phyloP scores from a whole-genome alignment of 2,329 filamentous ascomycete species.

The Emericellopsis atlantica region DNA sequence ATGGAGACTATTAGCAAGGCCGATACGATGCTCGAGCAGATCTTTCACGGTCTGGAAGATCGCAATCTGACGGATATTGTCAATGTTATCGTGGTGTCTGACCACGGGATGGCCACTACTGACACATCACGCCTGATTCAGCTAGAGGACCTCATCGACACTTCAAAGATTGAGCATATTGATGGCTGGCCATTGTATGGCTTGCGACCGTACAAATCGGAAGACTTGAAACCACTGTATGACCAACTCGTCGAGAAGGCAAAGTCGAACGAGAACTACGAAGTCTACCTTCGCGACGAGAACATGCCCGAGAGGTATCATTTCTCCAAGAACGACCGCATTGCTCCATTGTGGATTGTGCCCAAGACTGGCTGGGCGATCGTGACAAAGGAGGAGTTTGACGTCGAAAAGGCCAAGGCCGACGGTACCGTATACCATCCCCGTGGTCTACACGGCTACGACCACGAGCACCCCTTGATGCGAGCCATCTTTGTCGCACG shows the following conservation, averaged over 20 bases:
- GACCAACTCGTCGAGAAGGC: conserved; percentile 43
- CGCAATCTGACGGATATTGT: conserved; percentile 83
- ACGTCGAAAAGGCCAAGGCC: conserved; percentile 51
- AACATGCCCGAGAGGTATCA: conserved; percentile 92
- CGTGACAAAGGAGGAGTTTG: conserved; percentile 66
- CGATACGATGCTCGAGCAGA: conserved; percentile 66
- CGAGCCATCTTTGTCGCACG: conserved; percentile 86
- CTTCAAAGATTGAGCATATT: conserved; percentile 62
- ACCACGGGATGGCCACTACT: conserved; percentile 97
- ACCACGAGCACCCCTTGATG: conserved; percentile 92
- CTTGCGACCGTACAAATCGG: conserved; percentile 63
- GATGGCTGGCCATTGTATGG: conserved; percentile 95
- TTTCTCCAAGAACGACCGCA: conserved; percentile 76
- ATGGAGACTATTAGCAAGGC: conserved; percentile 63
- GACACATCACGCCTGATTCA: conserved; percentile 70
- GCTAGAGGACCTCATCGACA: conserved; percentile 78
- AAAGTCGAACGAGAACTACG: conserved; percentile 54
- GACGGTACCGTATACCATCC: conserved; percentile 63
- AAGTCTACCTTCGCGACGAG: conserved; percentile 75
- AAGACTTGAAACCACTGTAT: conserved; percentile 57
- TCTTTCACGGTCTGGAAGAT: conserved; percentile 64
- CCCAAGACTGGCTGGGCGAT: conserved; percentile 90
- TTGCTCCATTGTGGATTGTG: conserved; percentile 89
- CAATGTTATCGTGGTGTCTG: conserved; percentile 91
- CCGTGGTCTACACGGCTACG: conserved; percentile 82